Evolutionary conservation across 2,329 filamentous ascomycete species (phyloP).

Genomic region (Coleophoma eucalyptorum): DNA sequence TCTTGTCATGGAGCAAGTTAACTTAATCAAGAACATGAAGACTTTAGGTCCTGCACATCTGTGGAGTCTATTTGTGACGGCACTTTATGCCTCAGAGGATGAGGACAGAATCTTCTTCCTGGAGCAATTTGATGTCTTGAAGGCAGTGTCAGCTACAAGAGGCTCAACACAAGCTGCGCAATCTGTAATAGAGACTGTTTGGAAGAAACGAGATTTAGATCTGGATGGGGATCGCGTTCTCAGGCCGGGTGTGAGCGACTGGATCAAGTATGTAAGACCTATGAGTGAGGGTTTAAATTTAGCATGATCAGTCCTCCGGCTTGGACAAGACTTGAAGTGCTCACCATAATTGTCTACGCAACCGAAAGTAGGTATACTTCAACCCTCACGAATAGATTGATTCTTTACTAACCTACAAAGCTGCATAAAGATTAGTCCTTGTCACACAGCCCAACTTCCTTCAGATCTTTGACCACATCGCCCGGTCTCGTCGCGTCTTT

Average conservation of each 20-base stretch:
- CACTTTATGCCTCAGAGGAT: constrained; percentile 8
- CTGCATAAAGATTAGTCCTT: too few relatives aligned
- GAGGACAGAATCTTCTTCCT: constrained; percentile 12
- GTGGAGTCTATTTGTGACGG: constrained; percentile 13
- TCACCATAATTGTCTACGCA: too few relatives aligned
- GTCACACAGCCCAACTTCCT: constrained; percentile 2
- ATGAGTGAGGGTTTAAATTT: constrained; percentile 11
- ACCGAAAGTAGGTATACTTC: too few relatives aligned
- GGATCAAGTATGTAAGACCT: constrained; percentile 8
- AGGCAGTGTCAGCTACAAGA: constrained; percentile 6
- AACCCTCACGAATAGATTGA: too few relatives aligned
- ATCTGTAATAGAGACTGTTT: constrained; percentile 8
- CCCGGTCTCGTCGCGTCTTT: constrained; percentile 7
- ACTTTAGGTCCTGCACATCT: constrained; percentile 7
- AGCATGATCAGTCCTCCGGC: background rate
- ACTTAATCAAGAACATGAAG: constrained; percentile 3
- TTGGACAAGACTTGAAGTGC: too few relatives aligned
- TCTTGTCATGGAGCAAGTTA: constrained; percentile 7
- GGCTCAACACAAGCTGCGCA: constrained; percentile 6
- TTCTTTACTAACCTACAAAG: too few relatives aligned
- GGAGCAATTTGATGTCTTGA: constrained; percentile 9
- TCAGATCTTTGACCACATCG: constrained; percentile 8
- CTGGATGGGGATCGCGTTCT: background rate
- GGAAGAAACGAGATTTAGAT: constrained; percentile 12
- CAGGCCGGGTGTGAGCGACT: constrained; percentile 4